Percentiles rank a stretch among this genome's conserved stretches.
Conservation (phyloP, 257 asterid genomes). For the Coffea eugenioides region DNA sequence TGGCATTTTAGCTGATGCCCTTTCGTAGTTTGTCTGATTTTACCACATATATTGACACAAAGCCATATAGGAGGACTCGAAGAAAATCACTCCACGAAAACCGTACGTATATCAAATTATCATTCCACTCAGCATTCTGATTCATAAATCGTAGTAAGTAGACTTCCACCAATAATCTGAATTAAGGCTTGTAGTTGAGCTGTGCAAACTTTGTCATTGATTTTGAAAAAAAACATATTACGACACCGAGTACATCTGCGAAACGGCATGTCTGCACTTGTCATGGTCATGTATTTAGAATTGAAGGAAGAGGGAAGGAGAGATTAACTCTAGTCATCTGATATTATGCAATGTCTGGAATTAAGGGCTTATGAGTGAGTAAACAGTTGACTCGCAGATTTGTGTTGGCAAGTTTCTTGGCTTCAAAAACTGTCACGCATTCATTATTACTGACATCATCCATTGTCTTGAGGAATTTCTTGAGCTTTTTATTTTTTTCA, state of each 20-base stretch:
- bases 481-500: slow-evolving; percentile 18
- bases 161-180: not conserved
- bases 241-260: not conserved
- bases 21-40: not conserved
- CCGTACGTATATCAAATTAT: no score
- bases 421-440: not conserved
- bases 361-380: not conserved
- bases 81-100: no score
- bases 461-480: not conserved
- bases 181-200: no score
- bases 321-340: not conserved
- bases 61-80: no score
- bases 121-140: not conserved
- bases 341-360: not conserved
- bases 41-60: no score
- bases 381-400: not conserved
- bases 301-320: not conserved
- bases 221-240: not conserved
- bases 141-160: no score
- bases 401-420: not conserved
- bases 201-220: not conserved
- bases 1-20: not conserved
- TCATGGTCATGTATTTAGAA: not conserved
- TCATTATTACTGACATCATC: not conserved
- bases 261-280: not conserved